Base-by-base conservation (phyloP, 345 rosid genomes). In the Heritiera fomes region DNA sequence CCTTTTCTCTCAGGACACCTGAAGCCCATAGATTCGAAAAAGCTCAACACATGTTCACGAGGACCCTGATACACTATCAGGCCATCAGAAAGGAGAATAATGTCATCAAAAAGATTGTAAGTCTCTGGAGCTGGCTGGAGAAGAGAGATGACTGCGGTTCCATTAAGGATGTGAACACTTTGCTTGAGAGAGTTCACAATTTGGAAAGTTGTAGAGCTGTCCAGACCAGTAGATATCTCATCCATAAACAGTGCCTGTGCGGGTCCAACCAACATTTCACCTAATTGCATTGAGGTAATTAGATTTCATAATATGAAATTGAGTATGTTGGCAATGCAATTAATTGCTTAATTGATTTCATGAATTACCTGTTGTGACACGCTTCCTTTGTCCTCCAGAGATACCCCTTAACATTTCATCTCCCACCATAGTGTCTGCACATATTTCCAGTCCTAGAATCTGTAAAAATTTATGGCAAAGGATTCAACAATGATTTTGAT, bases 81-180 rank as follows among this genome's bases (percentile, higher is more conserved):
- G 7, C 98, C 94, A 47, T 94, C 97, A 7, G 96, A 91, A 70
- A 91, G 78, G 46, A 92, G 88, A 75, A 94, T 89, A 32, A 92
- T 76, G 65, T 94, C 94, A 83, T 94, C 94, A 46, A 94, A 94
- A 40, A 92, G 89, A 73, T 88, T 83, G 41, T 86, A 94, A 2
- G 97, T 91, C 76, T 92, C 95, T 3, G 96, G 96, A 8, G 97
- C 92, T 7, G 96, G 97, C 78, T 94, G 98, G 32, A 92, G 94
- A 41, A 94, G 94, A 0, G 97, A 92, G 76, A 92, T 87, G 69
- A 90, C 66, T 40, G 90, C 84, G 11, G 98, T 92, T 78, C 86
- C 92, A 10, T 86, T 75, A 7, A 89, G 70, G 78, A 91, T 86
- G 79, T 92, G 97, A 81, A 85, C 80, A 46, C 68, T 49, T 76